Conservation (phyloP, 768 basidiomycete species). For the Mycena haematopus region DNA sequence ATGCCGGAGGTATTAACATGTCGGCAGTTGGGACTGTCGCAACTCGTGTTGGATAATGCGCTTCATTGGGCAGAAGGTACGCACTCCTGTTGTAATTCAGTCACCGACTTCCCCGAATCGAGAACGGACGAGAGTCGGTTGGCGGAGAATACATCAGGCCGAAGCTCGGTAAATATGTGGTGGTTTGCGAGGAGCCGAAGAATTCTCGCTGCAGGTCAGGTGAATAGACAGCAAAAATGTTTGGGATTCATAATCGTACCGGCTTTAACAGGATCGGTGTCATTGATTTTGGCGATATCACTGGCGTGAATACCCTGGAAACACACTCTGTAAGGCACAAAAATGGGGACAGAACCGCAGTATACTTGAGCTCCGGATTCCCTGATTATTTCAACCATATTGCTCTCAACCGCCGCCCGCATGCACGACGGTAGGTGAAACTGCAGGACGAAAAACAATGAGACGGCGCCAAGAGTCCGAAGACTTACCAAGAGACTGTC, state of each 20-base stretch:
- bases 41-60: not conserved
- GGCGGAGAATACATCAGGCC: constrained; percentile 43
- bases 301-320: constrained; percentile 44
- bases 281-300: constrained; percentile 42
- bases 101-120: constrained; percentile 38
- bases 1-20: constrained; percentile 24
- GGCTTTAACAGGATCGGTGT: constrained; percentile 41
- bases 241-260: constrained; percentile 33
- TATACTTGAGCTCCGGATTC: constrained; percentile 40
- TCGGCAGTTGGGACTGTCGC: constrained; percentile 22
- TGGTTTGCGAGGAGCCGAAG: constrained; percentile 42
- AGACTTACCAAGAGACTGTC: constrained; percentile 11
- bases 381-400: constrained; percentile 39
- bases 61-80: constrained; percentile 13
- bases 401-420: constrained; percentile 29
- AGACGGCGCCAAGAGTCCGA: no score
- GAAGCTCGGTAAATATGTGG: constrained; percentile 45
- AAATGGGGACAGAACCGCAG: not conserved
- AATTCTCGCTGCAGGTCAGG: constrained; percentile 32
- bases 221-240: not conserved
- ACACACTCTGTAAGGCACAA: not conserved
- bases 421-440: constrained; percentile 21
- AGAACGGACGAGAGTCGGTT: constrained; percentile 42
- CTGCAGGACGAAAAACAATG: not conserved
- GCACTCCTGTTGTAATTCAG: constrained; percentile 36